These are phyloP conservation scores for Recurvomyces mirabilis DNA, from an alignment of 495 filamentous ascomycete species.

Conservation along the genomic window DNA sequence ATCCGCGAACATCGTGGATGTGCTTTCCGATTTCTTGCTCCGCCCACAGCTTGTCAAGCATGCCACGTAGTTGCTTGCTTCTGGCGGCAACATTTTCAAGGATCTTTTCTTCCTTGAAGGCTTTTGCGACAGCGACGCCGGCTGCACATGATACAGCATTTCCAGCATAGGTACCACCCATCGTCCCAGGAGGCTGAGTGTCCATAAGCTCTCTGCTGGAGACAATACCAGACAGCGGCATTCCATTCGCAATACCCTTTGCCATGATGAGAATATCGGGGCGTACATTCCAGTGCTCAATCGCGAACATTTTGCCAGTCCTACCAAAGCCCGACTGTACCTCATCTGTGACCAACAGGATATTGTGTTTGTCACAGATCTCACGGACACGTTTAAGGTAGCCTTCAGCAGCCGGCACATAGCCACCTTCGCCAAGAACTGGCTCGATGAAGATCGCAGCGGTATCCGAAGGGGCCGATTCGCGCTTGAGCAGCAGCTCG, in stretches of 20 bases:
- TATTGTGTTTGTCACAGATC: slow-evolving; percentile 15
- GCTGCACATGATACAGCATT: not conserved
- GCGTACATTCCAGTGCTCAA: slow-evolving; percentile 10
- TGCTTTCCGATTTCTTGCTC: not conserved
- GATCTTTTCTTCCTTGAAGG: not conserved
- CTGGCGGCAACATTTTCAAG: not conserved
- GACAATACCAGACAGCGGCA: slow-evolving; percentile 12
- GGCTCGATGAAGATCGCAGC: slow-evolving; percentile 10
- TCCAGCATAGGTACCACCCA: not conserved
- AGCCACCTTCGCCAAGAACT: slow-evolving; percentile 10
- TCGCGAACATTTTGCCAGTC: slow-evolving; percentile 11
- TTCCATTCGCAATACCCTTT: slow-evolving; percentile 14
- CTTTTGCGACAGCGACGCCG: not conserved
- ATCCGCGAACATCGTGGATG: not conserved
- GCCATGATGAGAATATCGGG: slow-evolving; percentile 13
- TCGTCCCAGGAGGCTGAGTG: slow-evolving; percentile 1
- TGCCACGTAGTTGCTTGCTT: not conserved
- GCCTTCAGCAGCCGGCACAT: slow-evolving; percentile 7
- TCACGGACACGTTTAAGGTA: slow-evolving; percentile 5
- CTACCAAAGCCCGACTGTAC: slow-evolving; percentile 11
- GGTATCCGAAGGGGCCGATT: slow-evolving; percentile 10
- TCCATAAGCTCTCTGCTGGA: slow-evolving; percentile 12
- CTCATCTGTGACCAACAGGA: slow-evolving; percentile 9
- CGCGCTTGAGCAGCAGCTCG: slow-evolving; percentile 6
- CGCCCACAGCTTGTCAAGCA: not conserved